These are phyloP conservation scores for Yamadazyma pseudoaaseri DNA, from an alignment of 1,139 yeast species.

Conservation along the genomic window DNA sequence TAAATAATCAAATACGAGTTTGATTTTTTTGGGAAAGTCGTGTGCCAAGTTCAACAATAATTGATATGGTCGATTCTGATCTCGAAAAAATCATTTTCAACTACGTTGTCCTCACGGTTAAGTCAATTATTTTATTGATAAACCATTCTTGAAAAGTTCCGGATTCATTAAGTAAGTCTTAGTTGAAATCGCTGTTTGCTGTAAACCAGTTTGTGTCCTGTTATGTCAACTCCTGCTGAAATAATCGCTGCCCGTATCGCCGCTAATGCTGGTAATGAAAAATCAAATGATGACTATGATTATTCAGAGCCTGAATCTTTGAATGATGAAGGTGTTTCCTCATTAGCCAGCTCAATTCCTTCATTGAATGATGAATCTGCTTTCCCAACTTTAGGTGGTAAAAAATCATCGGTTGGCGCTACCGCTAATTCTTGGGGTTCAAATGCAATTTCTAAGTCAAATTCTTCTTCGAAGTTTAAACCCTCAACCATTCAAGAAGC, in stretches of 20 bases:
- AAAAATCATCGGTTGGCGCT: constrained; percentile 17
- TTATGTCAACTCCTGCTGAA: constrained; percentile 62
- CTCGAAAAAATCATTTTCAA: no score
- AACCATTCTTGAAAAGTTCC: no score
- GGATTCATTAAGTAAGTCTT: no score
- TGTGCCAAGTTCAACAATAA: no score
- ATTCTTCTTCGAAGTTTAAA: constrained; percentile 18
- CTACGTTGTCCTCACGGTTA: no score
- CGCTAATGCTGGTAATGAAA: constrained; percentile 21
- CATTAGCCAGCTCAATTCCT: constrained; percentile 24
- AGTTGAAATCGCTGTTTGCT: constrained; percentile 1
- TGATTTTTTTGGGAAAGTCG: no score
- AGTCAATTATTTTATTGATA: no score
- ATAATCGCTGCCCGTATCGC: constrained; percentile 54
- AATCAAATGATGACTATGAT: constrained; percentile 12
- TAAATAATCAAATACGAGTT: no score
- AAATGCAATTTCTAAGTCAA: constrained; percentile 21
- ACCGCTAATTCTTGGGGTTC: constrained; percentile 19
- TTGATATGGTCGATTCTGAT: no score
- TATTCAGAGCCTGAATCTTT: constrained; percentile 11
- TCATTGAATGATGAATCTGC: constrained; percentile 54
- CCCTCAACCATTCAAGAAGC: constrained; percentile 64
- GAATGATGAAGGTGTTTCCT: constrained; percentile 12
- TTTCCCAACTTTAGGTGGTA: constrained; percentile 71
- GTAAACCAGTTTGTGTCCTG: constrained; percentile 2